A percentile compares a stretch with the other conserved stretches of the same genome.
These are phyloP conservation scores for Gryganskiella cystojenkinii DNA, from an alignment of 192 early-diverging fungal species.

Conservation along the genomic window DNA sequence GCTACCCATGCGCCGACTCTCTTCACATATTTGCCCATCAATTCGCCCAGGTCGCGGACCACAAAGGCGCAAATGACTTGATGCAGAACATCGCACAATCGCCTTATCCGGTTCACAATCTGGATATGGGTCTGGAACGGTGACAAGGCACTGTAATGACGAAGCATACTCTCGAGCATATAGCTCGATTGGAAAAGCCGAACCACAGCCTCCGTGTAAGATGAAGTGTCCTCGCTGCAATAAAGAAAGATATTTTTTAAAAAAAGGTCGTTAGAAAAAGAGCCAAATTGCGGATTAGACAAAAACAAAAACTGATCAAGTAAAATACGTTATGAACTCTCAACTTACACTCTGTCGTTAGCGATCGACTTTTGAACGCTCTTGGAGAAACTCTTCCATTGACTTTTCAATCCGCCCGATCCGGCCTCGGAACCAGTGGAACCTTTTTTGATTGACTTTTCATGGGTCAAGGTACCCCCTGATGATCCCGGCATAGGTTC, in stretches of 20 bases:
- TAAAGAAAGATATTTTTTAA: background rate
- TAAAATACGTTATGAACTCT: background rate
- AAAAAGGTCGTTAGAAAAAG: conserved; percentile 2
- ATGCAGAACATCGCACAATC: conserved; percentile 52
- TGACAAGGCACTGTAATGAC: conserved; percentile 38
- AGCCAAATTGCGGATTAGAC: background rate
- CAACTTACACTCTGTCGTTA: conserved; percentile 52
- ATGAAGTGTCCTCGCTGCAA: conserved; percentile 41
- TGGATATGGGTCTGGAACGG: conserved; percentile 44
- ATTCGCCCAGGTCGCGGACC: conserved; percentile 52
- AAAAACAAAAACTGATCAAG: background rate
- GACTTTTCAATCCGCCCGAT: conserved; percentile 42
- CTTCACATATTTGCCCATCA: conserved; percentile 59
- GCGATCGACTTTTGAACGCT: conserved; percentile 53
- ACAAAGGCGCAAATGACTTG: conserved; percentile 59
- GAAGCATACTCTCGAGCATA: conserved; percentile 38
- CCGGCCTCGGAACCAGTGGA: conserved; percentile 20
- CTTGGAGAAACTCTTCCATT: conserved; percentile 55
- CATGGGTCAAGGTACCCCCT: background rate
- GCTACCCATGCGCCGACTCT: conserved; percentile 54
- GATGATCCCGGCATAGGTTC: conserved; percentile 24
- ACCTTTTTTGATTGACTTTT: conserved; percentile 30
- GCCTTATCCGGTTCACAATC: conserved; percentile 47
- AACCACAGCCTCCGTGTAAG: conserved; percentile 33
- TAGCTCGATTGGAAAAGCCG: conserved; percentile 43